These are phyloP conservation scores for Phytopythium oedochilum DNA, from an alignment of 352 stramenopile species.

Conservation along the genomic window DNA sequence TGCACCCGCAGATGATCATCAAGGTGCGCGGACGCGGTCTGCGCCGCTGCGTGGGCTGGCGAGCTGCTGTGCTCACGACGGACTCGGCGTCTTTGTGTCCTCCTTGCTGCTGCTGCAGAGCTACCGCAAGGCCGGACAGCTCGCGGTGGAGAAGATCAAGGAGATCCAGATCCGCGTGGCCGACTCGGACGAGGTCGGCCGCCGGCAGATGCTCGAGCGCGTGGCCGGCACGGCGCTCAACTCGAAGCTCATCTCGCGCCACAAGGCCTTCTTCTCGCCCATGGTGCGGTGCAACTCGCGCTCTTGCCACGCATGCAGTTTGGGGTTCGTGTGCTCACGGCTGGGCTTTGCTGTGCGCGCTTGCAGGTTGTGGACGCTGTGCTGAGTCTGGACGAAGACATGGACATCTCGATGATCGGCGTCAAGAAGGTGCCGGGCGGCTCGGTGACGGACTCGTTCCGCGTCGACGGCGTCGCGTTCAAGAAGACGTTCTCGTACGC, in stretches of 20 bases:
- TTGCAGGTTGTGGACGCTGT: slow-evolving; percentile 93
- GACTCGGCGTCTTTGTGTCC: not conserved
- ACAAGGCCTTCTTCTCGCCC: slow-evolving; percentile 97
- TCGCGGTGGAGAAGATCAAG: slow-evolving; percentile 85
- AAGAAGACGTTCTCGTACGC: slow-evolving; percentile 99
- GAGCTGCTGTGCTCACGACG: not conserved
- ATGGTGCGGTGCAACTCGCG: slow-evolving; percentile 87
- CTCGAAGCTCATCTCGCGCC: slow-evolving; percentile 97
- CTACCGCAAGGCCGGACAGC: slow-evolving; percentile 78
- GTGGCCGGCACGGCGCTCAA: slow-evolving; percentile 96
- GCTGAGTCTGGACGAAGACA: slow-evolving; percentile 86
- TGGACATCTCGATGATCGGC: slow-evolving; percentile 91
- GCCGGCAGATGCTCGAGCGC: slow-evolving; percentile 88
- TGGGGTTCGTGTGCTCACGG: not conserved
- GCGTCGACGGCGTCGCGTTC: slow-evolving; percentile 98
- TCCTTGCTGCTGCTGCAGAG: slow-evolving; percentile 23
- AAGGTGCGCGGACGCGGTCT: slow-evolving; percentile 23
- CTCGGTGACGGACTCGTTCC: slow-evolving; percentile 96
- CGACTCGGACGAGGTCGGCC: slow-evolving; percentile 70
- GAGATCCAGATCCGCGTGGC: slow-evolving; percentile 83
- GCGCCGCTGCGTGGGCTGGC: no score
- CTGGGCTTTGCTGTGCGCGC: not conserved
- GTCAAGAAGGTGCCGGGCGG: slow-evolving; percentile 98
- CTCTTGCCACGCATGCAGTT: no score
- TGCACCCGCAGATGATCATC: slow-evolving; percentile 92